These are phyloP conservation scores for Macrolepiota albuminosa DNA, from an alignment of 768 basidiomycete genomes.

Conservation along the genomic window DNA sequence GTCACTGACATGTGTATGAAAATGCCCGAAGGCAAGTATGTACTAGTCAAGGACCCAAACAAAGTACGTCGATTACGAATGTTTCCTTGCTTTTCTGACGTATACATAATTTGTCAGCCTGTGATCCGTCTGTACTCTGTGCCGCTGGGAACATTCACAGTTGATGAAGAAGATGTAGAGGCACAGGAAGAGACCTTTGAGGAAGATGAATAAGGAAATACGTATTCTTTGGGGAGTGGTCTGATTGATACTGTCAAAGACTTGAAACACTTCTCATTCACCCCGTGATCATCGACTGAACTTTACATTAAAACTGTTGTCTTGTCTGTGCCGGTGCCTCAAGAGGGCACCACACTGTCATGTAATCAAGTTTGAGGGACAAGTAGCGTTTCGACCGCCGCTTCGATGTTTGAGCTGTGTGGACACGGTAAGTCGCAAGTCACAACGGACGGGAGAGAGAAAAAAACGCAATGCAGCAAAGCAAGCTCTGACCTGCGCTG, in stretches of 20 bases:
- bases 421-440: no score
- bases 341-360: not conserved
- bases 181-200: slow-evolving; percentile 29
- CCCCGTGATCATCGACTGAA: slow-evolving; percentile 17
- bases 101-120: slow-evolving; percentile 48
- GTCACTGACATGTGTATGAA: slow-evolving; percentile 94
- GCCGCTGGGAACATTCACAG: slow-evolving; percentile 82
- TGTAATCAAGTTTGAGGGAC: slow-evolving; percentile 34
- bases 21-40: slow-evolving; percentile 97
- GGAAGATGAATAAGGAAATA: slow-evolving; percentile 27
- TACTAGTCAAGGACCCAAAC: slow-evolving; percentile 97
- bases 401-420: slow-evolving; percentile 69
- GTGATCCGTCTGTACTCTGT: slow-evolving; percentile 92
- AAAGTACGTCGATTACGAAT: slow-evolving; percentile 50
- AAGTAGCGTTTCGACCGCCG: slow-evolving; percentile 76
- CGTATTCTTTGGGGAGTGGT: not conserved
- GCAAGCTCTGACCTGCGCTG: slow-evolving; percentile 60
- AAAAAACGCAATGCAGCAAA: no score
- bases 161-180: slow-evolving; percentile 60
- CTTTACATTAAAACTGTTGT: not conserved
- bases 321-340: slow-evolving; percentile 1
- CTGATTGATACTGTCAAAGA: slow-evolving; percentile 19
- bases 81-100: not conserved
- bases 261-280: slow-evolving; percentile 9
- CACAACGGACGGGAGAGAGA: no score